phyloP scores from a whole-genome alignment of 495 filamentous ascomycete genomes.

The Jackrogersella multiformis region DNA sequence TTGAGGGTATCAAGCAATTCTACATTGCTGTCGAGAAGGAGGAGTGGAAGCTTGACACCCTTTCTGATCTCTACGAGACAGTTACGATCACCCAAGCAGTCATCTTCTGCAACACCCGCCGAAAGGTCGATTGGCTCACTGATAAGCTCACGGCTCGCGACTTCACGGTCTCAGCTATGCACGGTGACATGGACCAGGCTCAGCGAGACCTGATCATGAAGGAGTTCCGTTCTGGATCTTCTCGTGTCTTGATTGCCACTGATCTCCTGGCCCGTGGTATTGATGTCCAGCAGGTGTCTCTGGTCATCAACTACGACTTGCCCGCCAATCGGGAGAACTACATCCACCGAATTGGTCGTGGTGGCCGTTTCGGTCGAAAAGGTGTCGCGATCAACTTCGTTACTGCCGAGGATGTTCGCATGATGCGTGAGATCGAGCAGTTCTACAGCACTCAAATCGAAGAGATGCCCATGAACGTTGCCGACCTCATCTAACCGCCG shows the following conservation, averaged over 20 bases:
- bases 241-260: slow-evolving; percentile 96
- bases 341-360: slow-evolving; percentile 99
- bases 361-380: slow-evolving; percentile 98
- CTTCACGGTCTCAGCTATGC: slow-evolving; percentile 99
- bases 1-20: slow-evolving; percentile 99
- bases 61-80: slow-evolving; percentile 98
- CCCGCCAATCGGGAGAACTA: slow-evolving; percentile 99
- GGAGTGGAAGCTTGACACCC: slow-evolving; percentile 99
- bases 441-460: slow-evolving; percentile 85
- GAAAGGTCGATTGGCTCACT: slow-evolving; percentile 99
- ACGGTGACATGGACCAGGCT: slow-evolving; percentile 97
- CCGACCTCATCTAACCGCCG: slow-evolving; percentile 66
- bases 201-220: slow-evolving; percentile 99
- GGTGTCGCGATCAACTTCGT: slow-evolving; percentile 99
- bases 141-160: slow-evolving; percentile 98
- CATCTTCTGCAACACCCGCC: slow-evolving; percentile 99
- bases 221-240: slow-evolving; percentile 97
- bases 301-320: slow-evolving; percentile 99
- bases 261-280: slow-evolving; percentile 98
- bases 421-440: slow-evolving; percentile 96
- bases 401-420: slow-evolving; percentile 97
- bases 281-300: slow-evolving; percentile 98
- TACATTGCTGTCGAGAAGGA: slow-evolving; percentile 99
- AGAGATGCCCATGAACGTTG: slow-evolving; percentile 89
- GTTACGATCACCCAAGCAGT: slow-evolving; percentile 99